These are phyloP conservation scores for Saksenaea vasiformis DNA, from an alignment of 371 early-diverging fungal genomes.

Conservation along the genomic window DNA sequence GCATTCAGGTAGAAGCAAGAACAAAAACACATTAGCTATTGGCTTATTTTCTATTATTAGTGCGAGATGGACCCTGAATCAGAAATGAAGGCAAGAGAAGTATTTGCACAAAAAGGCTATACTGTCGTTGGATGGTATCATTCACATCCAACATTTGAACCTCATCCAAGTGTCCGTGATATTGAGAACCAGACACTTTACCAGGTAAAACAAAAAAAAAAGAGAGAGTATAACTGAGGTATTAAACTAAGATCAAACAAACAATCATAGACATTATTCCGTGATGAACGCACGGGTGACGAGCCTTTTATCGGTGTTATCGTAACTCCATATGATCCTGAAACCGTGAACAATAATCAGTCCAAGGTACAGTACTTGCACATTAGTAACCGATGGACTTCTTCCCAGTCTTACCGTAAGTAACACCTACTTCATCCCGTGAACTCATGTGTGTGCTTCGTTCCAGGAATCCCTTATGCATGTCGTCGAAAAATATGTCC, in stretches of 20 bases:
- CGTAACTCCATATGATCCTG: constrained; percentile 71
- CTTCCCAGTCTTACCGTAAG: constrained; percentile 48
- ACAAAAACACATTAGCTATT: not conserved
- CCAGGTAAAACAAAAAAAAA: constrained; percentile 44
- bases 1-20: constrained; percentile 58
- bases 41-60: constrained; percentile 13
- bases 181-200: constrained; percentile 83
- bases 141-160: constrained; percentile 85
- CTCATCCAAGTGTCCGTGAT: constrained; percentile 82
- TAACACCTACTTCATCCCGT: constrained; percentile 10
- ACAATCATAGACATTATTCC: constrained; percentile 60
- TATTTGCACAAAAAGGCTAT: constrained; percentile 68
- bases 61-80: constrained; percentile 70
- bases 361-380: constrained; percentile 64
- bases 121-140: constrained; percentile 92
- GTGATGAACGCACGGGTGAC: constrained; percentile 58
- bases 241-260: not conserved
- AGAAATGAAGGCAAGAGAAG: constrained; percentile 74
- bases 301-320: constrained; percentile 88
- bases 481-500: constrained; percentile 49
- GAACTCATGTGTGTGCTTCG: not conserved
- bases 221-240: not conserved
- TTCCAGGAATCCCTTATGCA: constrained; percentile 52
- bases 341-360: constrained; percentile 37
- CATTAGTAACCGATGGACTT: constrained; percentile 49